phyloP scores from a whole-genome alignment of 73 alveolate species.

The Paramecium octaurelia region DNA sequence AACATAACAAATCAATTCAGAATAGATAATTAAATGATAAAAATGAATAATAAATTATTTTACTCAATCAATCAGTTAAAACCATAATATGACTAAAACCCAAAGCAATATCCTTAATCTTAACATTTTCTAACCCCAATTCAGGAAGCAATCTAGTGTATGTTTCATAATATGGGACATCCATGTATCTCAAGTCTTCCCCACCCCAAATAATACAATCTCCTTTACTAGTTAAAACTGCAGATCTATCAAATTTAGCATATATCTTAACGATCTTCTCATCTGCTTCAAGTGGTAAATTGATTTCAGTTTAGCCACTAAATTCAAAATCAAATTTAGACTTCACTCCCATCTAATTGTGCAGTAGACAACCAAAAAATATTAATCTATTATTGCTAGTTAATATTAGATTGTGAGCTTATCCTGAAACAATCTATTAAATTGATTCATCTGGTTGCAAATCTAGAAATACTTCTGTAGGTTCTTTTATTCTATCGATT shows the following conservation, averaged over 20 bases:
- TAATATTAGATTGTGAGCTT: constrained; percentile 25
- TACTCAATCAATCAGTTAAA: constrained; percentile 15
- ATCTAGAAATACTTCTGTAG: constrained; percentile 23
- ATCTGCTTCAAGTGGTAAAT: not conserved
- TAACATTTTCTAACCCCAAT: not conserved
- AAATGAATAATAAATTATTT: not conserved
- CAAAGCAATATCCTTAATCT: constrained; percentile 23
- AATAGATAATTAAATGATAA: not conserved
- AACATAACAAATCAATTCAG: not conserved
- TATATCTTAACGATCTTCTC: not conserved
- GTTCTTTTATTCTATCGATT: not conserved
- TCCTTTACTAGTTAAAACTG: constrained; percentile 12
- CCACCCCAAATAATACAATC: constrained; percentile 45
- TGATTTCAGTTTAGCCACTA: not conserved
- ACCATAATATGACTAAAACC: constrained; percentile 28
- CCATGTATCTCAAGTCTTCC: not conserved
- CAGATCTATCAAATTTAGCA: constrained; percentile 50
- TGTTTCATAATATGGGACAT: constrained; percentile 19
- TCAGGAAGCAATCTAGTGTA: not conserved
- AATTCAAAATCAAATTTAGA: constrained; percentile 12
- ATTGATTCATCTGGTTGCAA: not conserved
- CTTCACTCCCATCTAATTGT: not conserved
- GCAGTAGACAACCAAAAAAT: not conserved
- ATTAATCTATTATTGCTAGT: not conserved
- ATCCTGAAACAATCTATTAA: not conserved